Percentiles rank a stretch among this genome's conserved stretches.
phyloP scores from a whole-genome alignment of 2,329 filamentous ascomycete genomes.

The Ceratocystis papillata region DNA sequence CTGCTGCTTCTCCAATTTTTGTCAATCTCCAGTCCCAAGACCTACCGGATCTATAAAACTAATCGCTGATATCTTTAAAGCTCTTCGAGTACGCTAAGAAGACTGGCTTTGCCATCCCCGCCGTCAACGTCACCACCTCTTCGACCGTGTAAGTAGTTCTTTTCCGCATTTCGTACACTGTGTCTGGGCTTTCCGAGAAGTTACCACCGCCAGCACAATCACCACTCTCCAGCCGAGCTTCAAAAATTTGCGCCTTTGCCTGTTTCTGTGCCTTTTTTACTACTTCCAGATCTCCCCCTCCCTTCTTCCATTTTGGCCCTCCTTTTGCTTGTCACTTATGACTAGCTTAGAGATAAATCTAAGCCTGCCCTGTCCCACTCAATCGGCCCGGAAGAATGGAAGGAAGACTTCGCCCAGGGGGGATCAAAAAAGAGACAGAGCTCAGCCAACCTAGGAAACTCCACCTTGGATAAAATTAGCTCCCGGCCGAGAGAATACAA shows the following conservation, averaged over 20 bases:
- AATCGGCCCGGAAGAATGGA: constrained; percentile 13
- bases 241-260: not conserved
- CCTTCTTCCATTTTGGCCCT: not conserved
- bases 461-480: not conserved
- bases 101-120: constrained; percentile 79
- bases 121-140: constrained; percentile 88
- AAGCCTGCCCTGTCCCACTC: not conserved
- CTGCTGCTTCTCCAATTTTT: not conserved
- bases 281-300: not conserved
- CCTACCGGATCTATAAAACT: not conserved
- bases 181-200: not conserved
- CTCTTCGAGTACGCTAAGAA: constrained; percentile 87
- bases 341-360: not conserved
- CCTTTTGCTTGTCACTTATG: not conserved
- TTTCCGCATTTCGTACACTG: not conserved
- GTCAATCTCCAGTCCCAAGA: not conserved
- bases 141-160: constrained; percentile 41
- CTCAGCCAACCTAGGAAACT: not conserved
- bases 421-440: not conserved
- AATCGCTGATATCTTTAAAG: constrained; percentile 24
- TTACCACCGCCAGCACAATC: not conserved
- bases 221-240: not conserved
- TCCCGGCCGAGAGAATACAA: not conserved
- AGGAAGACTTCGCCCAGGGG: constrained; percentile 6
- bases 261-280: not conserved